Conservation (phyloP, 2,329 filamentous ascomycete genomes). For the Aspergillus neotritici region DNA sequence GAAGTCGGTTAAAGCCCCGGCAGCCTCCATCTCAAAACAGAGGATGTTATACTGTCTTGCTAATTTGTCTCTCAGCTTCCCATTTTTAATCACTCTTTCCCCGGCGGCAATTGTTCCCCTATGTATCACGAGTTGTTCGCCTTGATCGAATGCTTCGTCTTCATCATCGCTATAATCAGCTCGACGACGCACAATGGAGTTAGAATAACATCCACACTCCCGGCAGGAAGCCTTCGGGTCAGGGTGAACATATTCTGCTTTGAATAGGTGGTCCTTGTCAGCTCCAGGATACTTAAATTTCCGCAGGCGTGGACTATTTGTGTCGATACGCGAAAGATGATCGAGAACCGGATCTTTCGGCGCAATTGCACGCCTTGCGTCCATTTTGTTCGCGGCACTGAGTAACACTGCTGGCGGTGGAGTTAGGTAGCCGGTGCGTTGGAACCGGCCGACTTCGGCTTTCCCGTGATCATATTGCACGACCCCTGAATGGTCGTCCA, state of each 20-base stretch:
- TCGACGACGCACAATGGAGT: too few species aligned
- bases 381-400: not conserved
- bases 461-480: slow-evolving; percentile 12
- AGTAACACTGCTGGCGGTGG: slow-evolving; percentile 3
- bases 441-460: not conserved
- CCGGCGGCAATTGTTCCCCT: slow-evolving; percentile 7
- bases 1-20: slow-evolving; percentile 7
- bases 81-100: slow-evolving; percentile 6
- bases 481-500: not conserved
- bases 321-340: too few species aligned
- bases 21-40: slow-evolving; percentile 10
- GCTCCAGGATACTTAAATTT: too few species aligned
- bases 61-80: slow-evolving; percentile 1
- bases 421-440: slow-evolving; percentile 2
- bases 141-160: not conserved
- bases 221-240: too few species aligned
- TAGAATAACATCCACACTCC: too few species aligned
- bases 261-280: too few species aligned
- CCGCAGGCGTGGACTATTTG: too few species aligned
- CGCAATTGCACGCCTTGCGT: not conserved
- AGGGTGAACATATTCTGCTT: too few species aligned
- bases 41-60: not conserved
- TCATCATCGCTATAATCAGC: not conserved
- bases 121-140: slow-evolving; percentile 1
- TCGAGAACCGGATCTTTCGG: too few species aligned